Evolutionary conservation across 2,329 filamentous ascomycete genomes (phyloP), one percentile per base, ranked within the genome.

Genomic region (Microdochium bolleyi): DNA sequence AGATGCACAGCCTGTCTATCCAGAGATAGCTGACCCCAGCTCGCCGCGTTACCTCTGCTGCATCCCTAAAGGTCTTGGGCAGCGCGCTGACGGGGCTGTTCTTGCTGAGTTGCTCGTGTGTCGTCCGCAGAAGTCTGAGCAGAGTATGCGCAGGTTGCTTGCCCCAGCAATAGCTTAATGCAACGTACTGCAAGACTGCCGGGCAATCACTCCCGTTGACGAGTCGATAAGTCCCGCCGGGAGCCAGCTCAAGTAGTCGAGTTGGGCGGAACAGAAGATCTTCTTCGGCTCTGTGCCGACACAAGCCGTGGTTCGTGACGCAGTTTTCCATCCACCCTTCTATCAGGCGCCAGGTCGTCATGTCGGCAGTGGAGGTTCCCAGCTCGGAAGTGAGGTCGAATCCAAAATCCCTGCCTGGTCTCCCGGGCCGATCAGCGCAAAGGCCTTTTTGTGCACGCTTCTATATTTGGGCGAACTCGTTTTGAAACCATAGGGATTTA

Each of bases 1-100:
- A 30, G 22, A 63, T 62, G 38, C 57, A 64, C 2, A 62, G 50
- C 1, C 57, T 49, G 48, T 64, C 60, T 8, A 64, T 60, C 61
- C 60, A 64, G 8, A 62, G 46, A 49, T 62, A 59, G 3, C 52
- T 52, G 34, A 62, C 21, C 1, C 50, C 19, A 14, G 61, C 24
- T n/a, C 54, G 49, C n/a, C 52, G 56, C 24, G 50, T 48, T 2
- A 61, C 52, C 24, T 56, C 52, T 19, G 59, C 56, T 2, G 58
- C 54, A 21, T 61, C 21, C 2, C 53, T 56, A 46, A 60, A 61
- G 0, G 55, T 58, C 25, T 41, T 56, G 0, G 56, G 56, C 14
- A 60, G 55, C 7, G 24, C 41, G 2, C 1, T 2, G 10, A 58
- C 34, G 9, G 53, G 54, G 9, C 55, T 5, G 16, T 57, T 54